Percentiles rank a stretch among this genome's conserved stretches.
Evolutionary conservation across 495 filamentous ascomycete species (phyloP).

Genomic region (Trichoderma erinaceum): DNA sequence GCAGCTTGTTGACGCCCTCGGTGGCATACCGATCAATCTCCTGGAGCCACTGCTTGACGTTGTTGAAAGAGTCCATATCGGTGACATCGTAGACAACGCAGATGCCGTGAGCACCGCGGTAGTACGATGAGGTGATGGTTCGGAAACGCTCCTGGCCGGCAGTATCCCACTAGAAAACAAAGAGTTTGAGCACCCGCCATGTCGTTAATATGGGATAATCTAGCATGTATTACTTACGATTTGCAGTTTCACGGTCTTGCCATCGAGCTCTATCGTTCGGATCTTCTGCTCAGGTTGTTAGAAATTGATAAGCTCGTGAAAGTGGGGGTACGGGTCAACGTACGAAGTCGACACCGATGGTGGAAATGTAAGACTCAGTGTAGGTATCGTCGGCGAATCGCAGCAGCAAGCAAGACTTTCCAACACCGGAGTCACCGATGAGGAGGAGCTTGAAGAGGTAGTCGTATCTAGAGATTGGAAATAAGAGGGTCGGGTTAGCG

Average conservation of each 20-base stretch:
- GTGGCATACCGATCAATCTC: constrained; percentile 99
- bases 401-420: constrained; percentile 96
- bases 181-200: constrained; percentile 11
- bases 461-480: constrained; percentile 70
- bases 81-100: constrained; percentile 99
- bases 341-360: constrained; percentile 99
- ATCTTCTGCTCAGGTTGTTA: constrained; percentile 71
- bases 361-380: constrained; percentile 99
- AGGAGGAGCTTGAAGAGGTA: constrained; percentile 99
- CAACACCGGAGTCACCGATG: constrained; percentile 98
- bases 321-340: constrained; percentile 27
- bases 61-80: constrained; percentile 99
- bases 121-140: constrained; percentile 99
- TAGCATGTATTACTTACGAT: constrained; percentile 61
- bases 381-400: constrained; percentile 99
- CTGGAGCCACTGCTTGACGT: constrained; percentile 99
- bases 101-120: constrained; percentile 95
- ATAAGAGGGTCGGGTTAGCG: background rate
- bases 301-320: constrained; percentile 14
- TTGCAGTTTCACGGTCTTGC: constrained; percentile 98
- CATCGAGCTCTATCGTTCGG: constrained; percentile 96
- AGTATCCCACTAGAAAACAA: constrained; percentile 78
- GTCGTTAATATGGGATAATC: constrained; percentile 15
- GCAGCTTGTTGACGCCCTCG: constrained; percentile 97
- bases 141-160: constrained; percentile 98